phyloP scores from a whole-genome alignment of 257 asterid species.

The Leonotis leonurus region DNA sequence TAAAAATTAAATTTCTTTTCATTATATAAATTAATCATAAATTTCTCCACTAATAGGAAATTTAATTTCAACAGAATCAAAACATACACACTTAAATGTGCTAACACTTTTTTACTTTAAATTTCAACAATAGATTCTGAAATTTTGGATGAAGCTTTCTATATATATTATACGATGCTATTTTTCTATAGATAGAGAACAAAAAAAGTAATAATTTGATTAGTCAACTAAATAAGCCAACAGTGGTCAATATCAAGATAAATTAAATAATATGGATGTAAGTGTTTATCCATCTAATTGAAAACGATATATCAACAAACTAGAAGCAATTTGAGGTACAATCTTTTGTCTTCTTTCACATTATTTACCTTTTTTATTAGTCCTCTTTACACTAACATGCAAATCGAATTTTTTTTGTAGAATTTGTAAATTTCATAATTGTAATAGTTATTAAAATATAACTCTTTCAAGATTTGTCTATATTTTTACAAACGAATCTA shows the following conservation, averaged over 20 bases:
- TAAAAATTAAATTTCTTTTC: background rate
- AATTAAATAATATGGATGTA: too few species aligned
- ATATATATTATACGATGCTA: background rate
- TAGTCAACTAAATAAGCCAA: background rate
- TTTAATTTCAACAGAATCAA: too few species aligned
- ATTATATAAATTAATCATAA: background rate
- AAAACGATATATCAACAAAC: conserved; percentile 7
- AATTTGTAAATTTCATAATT: too few species aligned
- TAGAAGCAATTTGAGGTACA: background rate
- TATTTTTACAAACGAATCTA: too few species aligned
- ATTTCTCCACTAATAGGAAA: too few species aligned
- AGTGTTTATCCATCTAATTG: conserved; percentile 16
- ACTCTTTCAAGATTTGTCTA: background rate
- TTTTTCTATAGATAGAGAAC: background rate
- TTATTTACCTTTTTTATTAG: background rate
- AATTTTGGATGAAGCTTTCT: background rate
- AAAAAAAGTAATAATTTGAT: background rate
- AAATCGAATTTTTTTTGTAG: too few species aligned
- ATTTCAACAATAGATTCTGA: background rate
- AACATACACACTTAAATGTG: background rate
- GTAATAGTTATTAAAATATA: too few species aligned
- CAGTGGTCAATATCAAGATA: background rate
- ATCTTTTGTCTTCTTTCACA: background rate
- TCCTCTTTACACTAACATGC: background rate
- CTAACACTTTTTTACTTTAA: background rate